These are phyloP conservation scores for Cladosporium velox DNA, from an alignment of 2,329 filamentous ascomycete species.

Conservation along the genomic window DNA sequence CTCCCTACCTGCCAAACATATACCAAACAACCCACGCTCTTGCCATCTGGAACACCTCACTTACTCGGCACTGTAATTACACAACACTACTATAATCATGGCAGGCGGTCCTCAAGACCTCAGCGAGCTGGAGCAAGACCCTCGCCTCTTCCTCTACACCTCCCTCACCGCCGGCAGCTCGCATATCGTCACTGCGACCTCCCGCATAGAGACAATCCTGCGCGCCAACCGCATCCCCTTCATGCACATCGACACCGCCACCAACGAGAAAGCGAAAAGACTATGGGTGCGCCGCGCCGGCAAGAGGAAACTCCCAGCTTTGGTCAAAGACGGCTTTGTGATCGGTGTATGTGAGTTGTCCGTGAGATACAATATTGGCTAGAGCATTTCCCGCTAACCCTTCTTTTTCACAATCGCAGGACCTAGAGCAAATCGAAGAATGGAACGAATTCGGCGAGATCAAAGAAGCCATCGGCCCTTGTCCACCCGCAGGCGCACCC, in stretches of 20 bases:
- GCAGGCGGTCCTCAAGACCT: constrained; percentile 38
- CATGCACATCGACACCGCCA: constrained; percentile 86
- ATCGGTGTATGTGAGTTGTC: constrained; percentile 68
- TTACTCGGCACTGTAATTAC: not conserved
- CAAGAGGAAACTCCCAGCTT: constrained; percentile 82
- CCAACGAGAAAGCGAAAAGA: constrained; percentile 83
- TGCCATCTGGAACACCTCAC: not conserved
- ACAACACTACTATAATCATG: not conserved
- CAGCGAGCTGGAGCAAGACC: constrained; percentile 48
- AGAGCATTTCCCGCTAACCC: not conserved
- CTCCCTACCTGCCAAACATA: not conserved
- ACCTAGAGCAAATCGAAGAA: constrained; percentile 91
- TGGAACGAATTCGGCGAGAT: constrained; percentile 99
- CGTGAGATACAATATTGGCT: constrained; percentile 3
- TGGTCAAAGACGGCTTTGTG: constrained; percentile 84
- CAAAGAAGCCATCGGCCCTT: constrained; percentile 73
- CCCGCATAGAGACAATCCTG: constrained; percentile 92
- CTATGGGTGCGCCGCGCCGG: constrained; percentile 83
- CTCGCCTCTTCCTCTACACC: constrained; percentile 84
- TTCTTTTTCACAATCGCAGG: constrained; percentile 54
- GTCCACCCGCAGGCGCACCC: constrained; percentile 35
- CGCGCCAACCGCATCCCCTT: constrained; percentile 94
- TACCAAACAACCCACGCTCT: not conserved
- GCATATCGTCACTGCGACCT: constrained; percentile 94
- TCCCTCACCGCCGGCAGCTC: constrained; percentile 93